phyloP scores from a whole-genome alignment of 139 green algal species.

The Zygnema circumcarinatum region DNA sequence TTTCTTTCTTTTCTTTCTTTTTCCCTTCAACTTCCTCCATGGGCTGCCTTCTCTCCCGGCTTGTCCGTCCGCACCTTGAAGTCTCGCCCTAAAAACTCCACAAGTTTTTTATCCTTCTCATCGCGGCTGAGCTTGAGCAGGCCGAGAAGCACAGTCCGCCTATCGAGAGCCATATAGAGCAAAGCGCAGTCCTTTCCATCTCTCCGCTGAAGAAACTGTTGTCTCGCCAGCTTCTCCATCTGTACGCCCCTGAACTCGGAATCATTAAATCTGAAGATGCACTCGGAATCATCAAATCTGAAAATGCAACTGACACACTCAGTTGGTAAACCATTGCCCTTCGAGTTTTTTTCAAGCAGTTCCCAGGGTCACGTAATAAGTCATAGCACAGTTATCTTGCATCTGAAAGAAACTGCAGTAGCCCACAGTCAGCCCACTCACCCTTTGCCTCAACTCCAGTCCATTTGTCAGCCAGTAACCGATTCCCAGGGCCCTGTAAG shows the following conservation, averaged over 20 bases:
- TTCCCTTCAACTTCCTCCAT: background rate
- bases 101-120: conserved; percentile 68
- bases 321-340: background rate
- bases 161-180: conserved; percentile 79
- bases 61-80: conserved; percentile 67
- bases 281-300: background rate
- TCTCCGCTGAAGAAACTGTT: conserved; percentile 71
- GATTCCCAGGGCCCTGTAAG: conserved; percentile 71
- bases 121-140: conserved; percentile 60
- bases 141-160: conserved; percentile 62
- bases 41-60: no score
- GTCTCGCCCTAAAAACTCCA: conserved; percentile 84
- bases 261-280: background rate
- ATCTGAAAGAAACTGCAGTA: no score
- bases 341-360: background rate
- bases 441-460: conserved; percentile 15
- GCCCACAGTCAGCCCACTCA: conserved; percentile 34
- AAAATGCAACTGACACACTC: background rate
- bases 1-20: background rate
- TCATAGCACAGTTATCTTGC: no score
- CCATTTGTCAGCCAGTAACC: conserved; percentile 84
- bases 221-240: conserved; percentile 78
- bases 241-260: conserved; percentile 7
- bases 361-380: no score
- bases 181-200: conserved; percentile 83